A percentile compares a stretch with the other conserved stretches of the same genome.
Conservation (phyloP, 2,329 filamentous ascomycete species). For the Tolypocladium album region DNA sequence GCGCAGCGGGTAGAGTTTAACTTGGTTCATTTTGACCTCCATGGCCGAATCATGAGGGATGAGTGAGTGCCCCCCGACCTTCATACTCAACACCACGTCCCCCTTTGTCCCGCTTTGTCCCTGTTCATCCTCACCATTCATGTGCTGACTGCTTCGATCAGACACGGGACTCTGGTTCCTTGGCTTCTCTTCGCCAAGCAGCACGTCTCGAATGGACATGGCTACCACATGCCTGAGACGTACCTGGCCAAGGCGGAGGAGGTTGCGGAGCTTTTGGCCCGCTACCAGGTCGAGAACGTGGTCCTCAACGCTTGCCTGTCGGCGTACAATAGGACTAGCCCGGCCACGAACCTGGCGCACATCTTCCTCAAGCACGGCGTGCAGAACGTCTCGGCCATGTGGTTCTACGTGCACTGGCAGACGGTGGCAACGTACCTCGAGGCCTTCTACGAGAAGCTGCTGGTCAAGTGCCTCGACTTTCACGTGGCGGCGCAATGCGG, state of each 20-base stretch:
- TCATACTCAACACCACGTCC: background rate
- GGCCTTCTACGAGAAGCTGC: conserved; percentile 14
- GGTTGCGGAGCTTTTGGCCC: conserved; percentile 12
- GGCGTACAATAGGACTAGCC: conserved; percentile 13
- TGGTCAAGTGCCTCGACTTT: conserved; percentile 14
- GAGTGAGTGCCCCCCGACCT: conserved; percentile 7
- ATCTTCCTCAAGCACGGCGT: conserved; percentile 15
- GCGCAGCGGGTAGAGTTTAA: conserved; percentile 13
- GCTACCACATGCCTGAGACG: conserved; percentile 12
- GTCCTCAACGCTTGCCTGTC: conserved; percentile 18
- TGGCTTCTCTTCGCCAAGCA: conserved; percentile 15
- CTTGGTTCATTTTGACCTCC: conserved; percentile 17
- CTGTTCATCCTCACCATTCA: background rate
- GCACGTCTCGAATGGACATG: conserved; percentile 4
- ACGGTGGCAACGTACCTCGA: conserved; percentile 16
- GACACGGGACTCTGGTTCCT: conserved; percentile 10
- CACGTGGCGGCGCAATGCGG: conserved; percentile 16
- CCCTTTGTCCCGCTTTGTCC: background rate
- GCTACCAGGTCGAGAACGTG: conserved; percentile 14
- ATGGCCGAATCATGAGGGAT: conserved; percentile 14
- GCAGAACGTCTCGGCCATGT: conserved; percentile 17
- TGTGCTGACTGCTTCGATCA: background rate
- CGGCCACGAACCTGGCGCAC: conserved; percentile 15
- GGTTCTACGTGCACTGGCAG: conserved; percentile 18
- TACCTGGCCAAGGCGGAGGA: conserved; percentile 10